Percentiles rank a stretch among this genome's conserved stretches.
These are phyloP conservation scores for Pestalotiopsis fici DNA, from an alignment of 2,329 filamentous ascomycete genomes.

Conservation along the genomic window DNA sequence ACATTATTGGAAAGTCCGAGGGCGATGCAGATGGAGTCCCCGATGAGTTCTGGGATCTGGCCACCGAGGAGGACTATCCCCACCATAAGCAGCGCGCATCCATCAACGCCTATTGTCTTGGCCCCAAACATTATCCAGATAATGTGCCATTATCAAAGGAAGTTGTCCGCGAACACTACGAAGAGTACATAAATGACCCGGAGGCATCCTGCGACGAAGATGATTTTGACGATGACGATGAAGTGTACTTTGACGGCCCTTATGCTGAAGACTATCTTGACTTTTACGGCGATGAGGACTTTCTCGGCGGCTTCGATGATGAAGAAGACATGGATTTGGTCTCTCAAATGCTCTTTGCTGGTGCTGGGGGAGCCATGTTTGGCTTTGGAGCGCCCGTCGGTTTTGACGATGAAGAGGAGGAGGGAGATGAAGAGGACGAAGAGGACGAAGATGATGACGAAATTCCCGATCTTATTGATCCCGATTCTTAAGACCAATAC, in stretches of 20 bases:
- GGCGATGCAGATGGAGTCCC: constrained; percentile 5
- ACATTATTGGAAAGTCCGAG: constrained; percentile 15
- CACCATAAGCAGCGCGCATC: background rate
- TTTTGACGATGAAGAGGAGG: background rate
- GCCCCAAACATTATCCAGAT: background rate
- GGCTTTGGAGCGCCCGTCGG: background rate
- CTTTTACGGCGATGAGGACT: background rate
- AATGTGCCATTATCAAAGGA: background rate
- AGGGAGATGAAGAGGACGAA: background rate
- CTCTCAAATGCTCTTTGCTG: background rate
- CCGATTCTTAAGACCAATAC: background rate
- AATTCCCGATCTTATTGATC: background rate
- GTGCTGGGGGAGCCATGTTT: background rate
- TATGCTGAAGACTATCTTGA: background rate
- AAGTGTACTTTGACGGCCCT: background rate
- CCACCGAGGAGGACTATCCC: background rate
- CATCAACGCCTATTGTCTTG: constrained; percentile 1
- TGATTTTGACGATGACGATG: background rate
- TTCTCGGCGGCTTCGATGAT: background rate
- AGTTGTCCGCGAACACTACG: background rate
- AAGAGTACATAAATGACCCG: background rate
- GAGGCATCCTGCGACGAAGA: background rate
- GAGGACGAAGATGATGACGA: background rate
- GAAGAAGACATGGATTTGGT: background rate
- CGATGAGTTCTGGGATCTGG: background rate